A percentile compares a stretch with the other conserved stretches of the same genome.
Conservation (phyloP, 163 green algal genomes). For the Chlamydomonas reinhardtii region DNA sequence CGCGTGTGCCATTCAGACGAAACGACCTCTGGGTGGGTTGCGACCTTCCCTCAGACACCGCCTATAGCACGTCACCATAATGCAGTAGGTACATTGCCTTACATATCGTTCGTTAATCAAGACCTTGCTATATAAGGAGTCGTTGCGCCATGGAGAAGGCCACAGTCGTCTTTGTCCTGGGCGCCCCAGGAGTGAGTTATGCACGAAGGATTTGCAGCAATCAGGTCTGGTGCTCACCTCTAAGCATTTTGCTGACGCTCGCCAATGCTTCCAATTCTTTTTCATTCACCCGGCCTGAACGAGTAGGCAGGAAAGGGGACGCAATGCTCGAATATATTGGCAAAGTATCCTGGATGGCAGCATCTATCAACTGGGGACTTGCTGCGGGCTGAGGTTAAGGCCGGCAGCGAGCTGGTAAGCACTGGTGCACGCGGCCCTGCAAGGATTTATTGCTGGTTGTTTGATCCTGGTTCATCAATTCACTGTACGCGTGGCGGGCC, state of each 20-base stretch:
- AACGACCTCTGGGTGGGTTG: too few relatives aligned
- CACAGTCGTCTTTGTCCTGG: constrained; percentile 75
- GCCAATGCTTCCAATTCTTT: too few relatives aligned
- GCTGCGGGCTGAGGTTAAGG: constrained; percentile 77
- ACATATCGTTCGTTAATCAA: neutral
- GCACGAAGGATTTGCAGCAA: too few relatives aligned
- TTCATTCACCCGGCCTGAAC: neutral
- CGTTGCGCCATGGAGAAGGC: constrained; percentile 9
- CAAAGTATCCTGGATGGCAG: constrained; percentile 74
- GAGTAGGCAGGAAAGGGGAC: constrained; percentile 80
- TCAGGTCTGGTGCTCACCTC: neutral
- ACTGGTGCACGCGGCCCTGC: neutral
- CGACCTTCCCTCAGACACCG: too few relatives aligned
- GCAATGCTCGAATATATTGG: constrained; percentile 79
- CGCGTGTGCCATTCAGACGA: too few relatives aligned
- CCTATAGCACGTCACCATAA: neutral
- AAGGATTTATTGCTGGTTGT: neutral
- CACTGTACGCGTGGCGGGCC: too few relatives aligned
- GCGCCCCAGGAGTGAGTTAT: constrained; percentile 57
- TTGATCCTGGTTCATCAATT: neutral
- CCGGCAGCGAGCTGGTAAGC: constrained; percentile 59
- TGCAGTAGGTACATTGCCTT: neutral
- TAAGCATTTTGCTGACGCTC: neutral
- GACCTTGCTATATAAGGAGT: neutral
- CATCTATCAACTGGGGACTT: constrained; percentile 85